Base-by-base conservation (phyloP, 805 yeast species). In the Ogataea ramenticola region DNA sequence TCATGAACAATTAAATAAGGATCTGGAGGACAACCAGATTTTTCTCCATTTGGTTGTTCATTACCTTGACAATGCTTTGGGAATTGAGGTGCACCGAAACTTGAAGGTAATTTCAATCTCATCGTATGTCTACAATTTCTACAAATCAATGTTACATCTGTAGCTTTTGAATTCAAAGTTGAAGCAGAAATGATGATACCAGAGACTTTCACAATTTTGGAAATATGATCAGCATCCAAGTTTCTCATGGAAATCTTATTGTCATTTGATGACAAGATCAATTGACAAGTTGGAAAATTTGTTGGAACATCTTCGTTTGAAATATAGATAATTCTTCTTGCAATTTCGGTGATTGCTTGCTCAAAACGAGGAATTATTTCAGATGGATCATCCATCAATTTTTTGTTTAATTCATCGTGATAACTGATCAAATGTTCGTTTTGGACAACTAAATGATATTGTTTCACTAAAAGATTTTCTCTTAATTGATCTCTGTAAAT, bases 1-100 rank as follows among this genome's bases (percentile, higher is more conserved):
- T 93, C 98, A 65, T 93, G 99, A 27, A 87, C 89, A 47, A 93
- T 86, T 32, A 86, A 77, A 56, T 89, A 93, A 2, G 99, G 99
- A 54, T 91, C 96, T 14, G 82, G 78, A 1, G 96, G 96, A 68
- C 99, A 93, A 47, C 71, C 68, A 20, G 70, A 72, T 49, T 62
- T 71, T 46, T 67, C 75, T 46, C 77, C 78, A 36, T 58, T 58
- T 26, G 68, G 73, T 39, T 76, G 79, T 4, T 77, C 70, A 3
- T 79, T 72, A 7, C 79, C 73, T 54, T 72, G 78, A 65, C 96
- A 88, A 35, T 57, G 61, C 27, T 75, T 74, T 14, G 96, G 96
- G 49, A 85, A 67, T 43, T 67, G 74, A 19, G 86, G 70, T 14
- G 77, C 76, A 16, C 95, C 85, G 53, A 88, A 84, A 2, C 90